A percentile compares a stretch with the other conserved stretches of the same genome.
phyloP scores from a whole-genome alignment of 371 early-diverging fungal species.

The Paraphysoderma sedebokerense region DNA sequence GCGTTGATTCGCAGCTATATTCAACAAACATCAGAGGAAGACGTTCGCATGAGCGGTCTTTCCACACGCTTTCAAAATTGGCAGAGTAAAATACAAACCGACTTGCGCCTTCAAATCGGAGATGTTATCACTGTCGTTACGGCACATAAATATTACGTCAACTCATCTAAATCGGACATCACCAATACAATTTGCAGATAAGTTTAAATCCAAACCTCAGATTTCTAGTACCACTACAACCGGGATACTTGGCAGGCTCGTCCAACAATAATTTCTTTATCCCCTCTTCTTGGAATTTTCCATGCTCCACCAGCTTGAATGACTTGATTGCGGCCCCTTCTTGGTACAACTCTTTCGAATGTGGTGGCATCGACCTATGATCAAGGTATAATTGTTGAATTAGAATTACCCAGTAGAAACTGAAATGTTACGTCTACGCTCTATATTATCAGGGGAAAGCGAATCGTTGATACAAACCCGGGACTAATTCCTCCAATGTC shows the following conservation, averaged over 20 bases:
- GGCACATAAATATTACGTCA: too few species aligned
- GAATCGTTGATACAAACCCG: slow-evolving; percentile 19
- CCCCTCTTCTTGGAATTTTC: slow-evolving; percentile 60
- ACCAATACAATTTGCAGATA: too few species aligned
- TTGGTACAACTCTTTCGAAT: slow-evolving; percentile 43
- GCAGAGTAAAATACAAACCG: slow-evolving; percentile 1
- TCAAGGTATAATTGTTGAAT: neutral
- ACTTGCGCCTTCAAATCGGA: slow-evolving; percentile 77
- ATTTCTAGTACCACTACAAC: slow-evolving; percentile 69
- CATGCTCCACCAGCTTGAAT: slow-evolving; percentile 67
- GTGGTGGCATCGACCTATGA: slow-evolving; percentile 39
- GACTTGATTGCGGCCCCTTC: slow-evolving; percentile 72
- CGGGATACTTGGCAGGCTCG: slow-evolving; percentile 67
- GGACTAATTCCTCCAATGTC: slow-evolving; percentile 85
- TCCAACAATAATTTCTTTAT: slow-evolving; percentile 48
- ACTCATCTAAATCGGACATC: too few species aligned
- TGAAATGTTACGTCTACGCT: too few species aligned
- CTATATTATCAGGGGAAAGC: too few species aligned
- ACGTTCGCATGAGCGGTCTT: neutral
- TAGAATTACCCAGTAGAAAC: neutral
- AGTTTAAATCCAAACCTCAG: neutral
- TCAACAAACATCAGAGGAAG: too few species aligned
- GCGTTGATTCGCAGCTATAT: slow-evolving; percentile 90
- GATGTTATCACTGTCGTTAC: slow-evolving; percentile 4
- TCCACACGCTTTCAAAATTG: neutral